phyloP scores from a whole-genome alignment of 257 asterid genomes.

The Przewalskia tangutica region DNA sequence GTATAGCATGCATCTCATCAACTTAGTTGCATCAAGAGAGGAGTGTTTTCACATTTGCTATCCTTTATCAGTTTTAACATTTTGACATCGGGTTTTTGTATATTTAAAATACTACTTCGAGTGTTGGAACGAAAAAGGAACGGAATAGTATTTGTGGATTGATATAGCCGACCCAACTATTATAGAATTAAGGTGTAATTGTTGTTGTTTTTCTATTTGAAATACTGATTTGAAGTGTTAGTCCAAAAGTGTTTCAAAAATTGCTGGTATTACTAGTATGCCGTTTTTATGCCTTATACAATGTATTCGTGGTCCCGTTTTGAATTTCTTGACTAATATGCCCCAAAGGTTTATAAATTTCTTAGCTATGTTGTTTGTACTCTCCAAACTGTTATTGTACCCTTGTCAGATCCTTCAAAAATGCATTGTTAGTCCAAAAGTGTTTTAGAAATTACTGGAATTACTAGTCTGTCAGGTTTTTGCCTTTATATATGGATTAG shows the following conservation, averaged over 20 bases:
- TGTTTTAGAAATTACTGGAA: neutral
- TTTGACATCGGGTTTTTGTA: neutral
- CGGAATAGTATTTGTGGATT: neutral
- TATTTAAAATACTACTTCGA: neutral
- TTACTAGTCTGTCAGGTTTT: neutral
- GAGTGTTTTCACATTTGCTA: neutral
- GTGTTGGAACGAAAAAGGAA: neutral
- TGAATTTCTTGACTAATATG: too few species aligned
- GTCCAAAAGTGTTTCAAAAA: neutral
- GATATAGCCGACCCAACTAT: neutral
- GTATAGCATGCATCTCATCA: neutral
- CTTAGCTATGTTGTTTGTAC: too few species aligned
- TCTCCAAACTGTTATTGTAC: too few species aligned
- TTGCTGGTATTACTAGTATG: neutral
- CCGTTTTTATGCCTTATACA: neutral
- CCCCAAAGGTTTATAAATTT: too few species aligned
- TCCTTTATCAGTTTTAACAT: neutral
- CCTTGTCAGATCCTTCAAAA: too few species aligned
- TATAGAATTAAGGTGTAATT: neutral
- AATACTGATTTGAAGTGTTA: neutral
- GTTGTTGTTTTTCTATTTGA: neutral
- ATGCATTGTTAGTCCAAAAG: neutral
- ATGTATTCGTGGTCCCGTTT: too few species aligned
- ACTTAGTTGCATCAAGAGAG: neutral
- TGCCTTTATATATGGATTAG: neutral